Percentiles rank a stretch among this genome's conserved stretches.
Evolutionary conservation across 345 rosid species (phyloP).

Genomic region (Punica granatum): DNA sequence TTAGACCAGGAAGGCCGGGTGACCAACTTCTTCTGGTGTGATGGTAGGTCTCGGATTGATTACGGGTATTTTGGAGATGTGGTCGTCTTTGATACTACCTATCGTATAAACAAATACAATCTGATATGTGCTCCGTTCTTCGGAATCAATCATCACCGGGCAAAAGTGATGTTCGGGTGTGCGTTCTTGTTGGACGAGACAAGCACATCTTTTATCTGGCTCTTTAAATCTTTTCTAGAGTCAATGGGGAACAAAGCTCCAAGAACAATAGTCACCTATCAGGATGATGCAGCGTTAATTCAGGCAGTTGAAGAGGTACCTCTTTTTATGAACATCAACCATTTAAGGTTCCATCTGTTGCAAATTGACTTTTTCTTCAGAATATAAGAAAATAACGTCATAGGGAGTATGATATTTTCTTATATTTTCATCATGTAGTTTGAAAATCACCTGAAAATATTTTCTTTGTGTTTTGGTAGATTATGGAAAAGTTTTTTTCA

Average conservation of each 20-base stretch:
- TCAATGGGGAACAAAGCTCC: neutral
- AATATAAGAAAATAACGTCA: neutral
- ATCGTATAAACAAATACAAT: constrained; percentile 11
- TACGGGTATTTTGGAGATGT: constrained; percentile 11
- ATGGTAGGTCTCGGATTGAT: constrained; percentile 1
- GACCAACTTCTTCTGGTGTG: constrained; percentile 12
- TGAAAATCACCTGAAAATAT: neutral
- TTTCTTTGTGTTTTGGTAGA: neutral
- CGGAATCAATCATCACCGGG: constrained; percentile 8
- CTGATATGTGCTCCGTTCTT: constrained; percentile 4
- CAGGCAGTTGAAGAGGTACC: constrained; percentile 9
- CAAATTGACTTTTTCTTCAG: neutral
- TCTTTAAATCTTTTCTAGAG: constrained; percentile 1
- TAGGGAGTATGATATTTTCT: too few relatives aligned
- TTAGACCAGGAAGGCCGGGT: constrained; percentile 2
- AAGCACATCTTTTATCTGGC: constrained; percentile 1
- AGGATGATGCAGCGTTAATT: neutral
- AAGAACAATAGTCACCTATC: neutral
- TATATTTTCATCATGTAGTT: too few relatives aligned
- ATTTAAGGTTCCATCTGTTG: neutral
- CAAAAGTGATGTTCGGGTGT: constrained; percentile 9
- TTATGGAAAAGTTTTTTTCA: neutral
- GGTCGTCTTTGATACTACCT: neutral
- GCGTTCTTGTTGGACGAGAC: constrained; percentile 6
- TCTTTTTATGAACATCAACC: too few relatives aligned